Evolutionary conservation across 345 rosid genomes (phyloP).

Genomic region (Salix exigua): DNA sequence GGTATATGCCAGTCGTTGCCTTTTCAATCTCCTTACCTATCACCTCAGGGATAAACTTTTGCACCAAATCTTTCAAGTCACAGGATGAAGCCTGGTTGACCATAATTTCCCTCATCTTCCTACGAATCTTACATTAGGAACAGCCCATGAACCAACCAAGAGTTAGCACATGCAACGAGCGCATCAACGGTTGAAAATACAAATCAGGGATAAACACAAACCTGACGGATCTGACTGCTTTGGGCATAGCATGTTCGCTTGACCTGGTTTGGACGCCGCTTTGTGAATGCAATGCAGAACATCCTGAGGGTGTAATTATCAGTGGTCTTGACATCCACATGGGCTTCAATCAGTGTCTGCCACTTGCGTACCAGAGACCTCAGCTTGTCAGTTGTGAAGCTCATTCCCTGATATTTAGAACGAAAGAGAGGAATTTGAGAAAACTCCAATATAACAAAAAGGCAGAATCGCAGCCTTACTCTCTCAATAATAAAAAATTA

Average conservation of each 20-base stretch:
- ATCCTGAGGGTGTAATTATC: slow-evolving; percentile 27
- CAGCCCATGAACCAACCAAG: not conserved
- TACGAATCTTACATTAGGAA: slow-evolving; percentile 17
- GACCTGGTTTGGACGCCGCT: slow-evolving; percentile 32
- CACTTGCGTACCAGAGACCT: slow-evolving; percentile 30
- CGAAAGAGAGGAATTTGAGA: not conserved
- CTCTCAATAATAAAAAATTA: too few relatives aligned
- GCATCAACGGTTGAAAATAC: not conserved
- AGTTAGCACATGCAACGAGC: not conserved
- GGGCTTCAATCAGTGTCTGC: slow-evolving; percentile 32
- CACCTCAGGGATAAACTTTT: slow-evolving; percentile 24
- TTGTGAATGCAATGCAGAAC: slow-evolving; percentile 30
- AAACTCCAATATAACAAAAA: not conserved
- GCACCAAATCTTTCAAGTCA: slow-evolving; percentile 27
- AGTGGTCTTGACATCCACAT: slow-evolving; percentile 33
- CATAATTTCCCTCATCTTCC: slow-evolving; percentile 36
- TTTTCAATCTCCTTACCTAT: slow-evolving; percentile 33
- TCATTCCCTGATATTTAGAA: slow-evolving; percentile 22
- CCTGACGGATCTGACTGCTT: slow-evolving; percentile 32
- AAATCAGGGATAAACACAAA: not conserved
- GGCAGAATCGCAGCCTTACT: too few relatives aligned
- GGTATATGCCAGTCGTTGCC: slow-evolving; percentile 23
- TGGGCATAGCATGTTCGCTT: slow-evolving; percentile 34
- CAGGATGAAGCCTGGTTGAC: slow-evolving; percentile 22
- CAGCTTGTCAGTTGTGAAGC: slow-evolving; percentile 32